Evolutionary conservation across 768 basidiomycete species (phyloP).

Genomic region (Amanita inopinata): DNA sequence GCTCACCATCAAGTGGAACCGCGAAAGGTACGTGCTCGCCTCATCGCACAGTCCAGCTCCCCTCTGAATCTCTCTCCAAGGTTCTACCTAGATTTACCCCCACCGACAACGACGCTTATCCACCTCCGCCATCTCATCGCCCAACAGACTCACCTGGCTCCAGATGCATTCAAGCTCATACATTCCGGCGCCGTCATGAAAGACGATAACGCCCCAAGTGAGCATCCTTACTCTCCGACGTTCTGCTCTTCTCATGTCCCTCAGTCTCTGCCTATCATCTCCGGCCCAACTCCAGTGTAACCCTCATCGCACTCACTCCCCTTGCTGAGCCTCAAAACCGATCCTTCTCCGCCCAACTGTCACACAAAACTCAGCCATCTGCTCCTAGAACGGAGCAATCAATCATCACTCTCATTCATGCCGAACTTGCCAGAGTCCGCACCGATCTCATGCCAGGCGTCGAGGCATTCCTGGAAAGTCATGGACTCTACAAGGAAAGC

Average conservation of each 20-base stretch:
- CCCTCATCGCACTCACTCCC: conserved; percentile 44
- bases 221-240: conserved; percentile 1
- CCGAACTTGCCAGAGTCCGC: conserved; percentile 45
- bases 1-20: conserved; percentile 39
- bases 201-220: conserved; percentile 62
- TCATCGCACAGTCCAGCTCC: conserved; percentile 6
- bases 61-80: conserved; percentile 13
- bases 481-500: not conserved
- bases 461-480: conserved; percentile 36
- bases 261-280: conserved; percentile 72
- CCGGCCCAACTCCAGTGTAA: conserved; percentile 56
- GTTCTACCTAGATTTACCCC: conserved; percentile 41
- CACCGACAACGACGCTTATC: conserved; percentile 47
- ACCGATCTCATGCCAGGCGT: conserved; percentile 45
- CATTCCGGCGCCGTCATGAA: conserved; percentile 87
- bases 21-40: conserved; percentile 21
- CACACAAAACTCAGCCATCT: conserved; percentile 14
- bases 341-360: too few species aligned
- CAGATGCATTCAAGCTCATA: conserved; percentile 73
- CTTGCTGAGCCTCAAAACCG: conserved; percentile 20
- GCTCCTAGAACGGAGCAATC: conserved; percentile 36
- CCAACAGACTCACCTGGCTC: conserved; percentile 64
- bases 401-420: conserved; percentile 42
- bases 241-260: conserved; percentile 11
- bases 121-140: conserved; percentile 54